phyloP scores from a whole-genome alignment of 495 filamentous ascomycete species.

The Tuber melanosporum region DNA sequence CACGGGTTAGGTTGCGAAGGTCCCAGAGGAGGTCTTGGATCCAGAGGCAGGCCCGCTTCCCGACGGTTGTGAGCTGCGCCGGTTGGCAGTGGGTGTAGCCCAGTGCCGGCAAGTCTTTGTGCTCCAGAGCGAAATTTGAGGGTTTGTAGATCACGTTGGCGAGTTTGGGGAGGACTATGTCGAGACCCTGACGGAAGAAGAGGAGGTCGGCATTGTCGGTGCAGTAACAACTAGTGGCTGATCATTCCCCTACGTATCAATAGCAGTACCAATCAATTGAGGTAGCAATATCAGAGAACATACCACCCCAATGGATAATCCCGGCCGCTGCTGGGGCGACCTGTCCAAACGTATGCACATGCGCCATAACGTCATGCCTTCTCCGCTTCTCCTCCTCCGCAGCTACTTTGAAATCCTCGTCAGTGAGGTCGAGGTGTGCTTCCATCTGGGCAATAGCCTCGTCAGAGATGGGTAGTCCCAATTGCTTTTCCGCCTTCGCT shows the following conservation, averaged over 20 bases:
- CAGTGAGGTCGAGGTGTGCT: slow-evolving; percentile 62
- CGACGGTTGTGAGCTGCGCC: slow-evolving; percentile 76
- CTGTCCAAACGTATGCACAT: slow-evolving; percentile 67
- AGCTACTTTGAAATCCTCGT: slow-evolving; percentile 71
- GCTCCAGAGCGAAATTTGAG: slow-evolving; percentile 64
- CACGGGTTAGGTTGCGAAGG: slow-evolving; percentile 70
- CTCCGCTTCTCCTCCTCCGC: slow-evolving; percentile 72
- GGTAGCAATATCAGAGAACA: slow-evolving; percentile 39
- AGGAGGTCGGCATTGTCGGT: slow-evolving; percentile 90
- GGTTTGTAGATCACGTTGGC: slow-evolving; percentile 80
- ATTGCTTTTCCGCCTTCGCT: slow-evolving; percentile 71
- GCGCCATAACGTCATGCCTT: slow-evolving; percentile 52
- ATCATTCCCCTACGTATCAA: slow-evolving; percentile 30
- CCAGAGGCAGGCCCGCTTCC: slow-evolving; percentile 74
- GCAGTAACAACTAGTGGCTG: slow-evolving; percentile 54
- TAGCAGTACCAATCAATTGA: slow-evolving; percentile 20
- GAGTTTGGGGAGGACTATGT: slow-evolving; percentile 76
- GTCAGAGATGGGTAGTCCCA: slow-evolving; percentile 58
- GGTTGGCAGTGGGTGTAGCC: slow-evolving; percentile 85
- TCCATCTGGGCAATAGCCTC: slow-evolving; percentile 72
- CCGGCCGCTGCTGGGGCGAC: slow-evolving; percentile 75
- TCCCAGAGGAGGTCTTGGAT: slow-evolving; percentile 85
- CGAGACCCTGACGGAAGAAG: slow-evolving; percentile 65
- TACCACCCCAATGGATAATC: slow-evolving; percentile 76
- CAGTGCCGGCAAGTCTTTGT: slow-evolving; percentile 61